Evolutionary conservation across 2,329 filamentous ascomycete genomes (phyloP), one percentile per base, ranked within the genome.

Genomic region (Trichoderma semiorbis): DNA sequence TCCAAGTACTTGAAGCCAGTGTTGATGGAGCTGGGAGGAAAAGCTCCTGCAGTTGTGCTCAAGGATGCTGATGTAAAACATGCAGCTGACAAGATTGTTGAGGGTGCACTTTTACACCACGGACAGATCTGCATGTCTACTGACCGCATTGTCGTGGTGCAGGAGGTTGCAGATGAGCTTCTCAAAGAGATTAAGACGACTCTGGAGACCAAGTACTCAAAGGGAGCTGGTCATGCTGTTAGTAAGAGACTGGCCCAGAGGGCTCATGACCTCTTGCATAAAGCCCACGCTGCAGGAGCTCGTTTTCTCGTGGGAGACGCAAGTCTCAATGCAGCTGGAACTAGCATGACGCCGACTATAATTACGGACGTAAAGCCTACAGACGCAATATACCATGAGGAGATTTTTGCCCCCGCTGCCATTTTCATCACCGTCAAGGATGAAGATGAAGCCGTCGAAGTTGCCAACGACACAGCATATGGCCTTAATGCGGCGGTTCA

Each of bases 381-480:
- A 1, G 94, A 94, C 91, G 88, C 92, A 68, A 80, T 95, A 18
- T 94, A 90, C 79, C 82, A 86, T 76, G 89, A 87, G 2, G 93
- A 95, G 80, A 90, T 87, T 2, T 95, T 95, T 74, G 92, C 91
- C 0, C 92, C 93, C 0, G 87, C 87, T 0, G 90, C 93, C 1
- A 88, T 87, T 10, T 78, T 95, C 32, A 87, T 90, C n/a, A 83
- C 86, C 21, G 85, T 94, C 24, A 83, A 88, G 6, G 83, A 79
- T 3, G 90, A 92, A 28, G 90, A 92, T 28, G 90, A 93, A 73
- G 92, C 91, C 0, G 79, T 95, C n/a, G 81, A 84, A n/a, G 81
- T 94, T 24, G 92, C 92, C 8, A 95, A 95, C 77, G 91, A 94
- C 75, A 93, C 91, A 2, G 90, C 93, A 69, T 95, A 93, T 78